A percentile compares a stretch with the other conserved stretches of the same genome.
Conservation (phyloP, 345 rosid species). For the Euphorbia peplus region DNA sequence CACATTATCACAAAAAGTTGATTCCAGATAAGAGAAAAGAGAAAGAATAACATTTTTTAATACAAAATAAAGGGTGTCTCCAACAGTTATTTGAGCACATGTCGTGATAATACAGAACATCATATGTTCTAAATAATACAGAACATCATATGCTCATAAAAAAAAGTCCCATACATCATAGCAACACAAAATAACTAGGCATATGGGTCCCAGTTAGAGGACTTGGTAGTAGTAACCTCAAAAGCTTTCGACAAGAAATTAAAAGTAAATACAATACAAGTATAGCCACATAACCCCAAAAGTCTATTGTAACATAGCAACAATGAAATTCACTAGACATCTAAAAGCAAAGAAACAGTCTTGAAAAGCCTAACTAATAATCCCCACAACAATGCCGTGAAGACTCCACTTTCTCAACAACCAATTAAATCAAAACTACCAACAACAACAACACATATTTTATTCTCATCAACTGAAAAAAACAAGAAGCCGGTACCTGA, state of each 20-base stretch:
- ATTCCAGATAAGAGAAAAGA: no score
- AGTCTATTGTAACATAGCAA: constrained; percentile 18
- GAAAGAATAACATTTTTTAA: no score
- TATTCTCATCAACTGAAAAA: not conserved
- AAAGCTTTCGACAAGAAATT: constrained; percentile 23
- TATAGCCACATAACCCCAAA: constrained; percentile 19
- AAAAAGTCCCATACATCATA: constrained; percentile 21
- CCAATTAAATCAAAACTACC: constrained; percentile 8
- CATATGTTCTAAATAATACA: constrained; percentile 20
- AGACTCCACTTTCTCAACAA: constrained; percentile 7
- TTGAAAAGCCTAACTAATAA: constrained; percentile 18
- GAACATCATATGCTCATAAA: constrained; percentile 15
- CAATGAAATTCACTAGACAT: constrained; percentile 17
- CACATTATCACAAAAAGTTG: no score
- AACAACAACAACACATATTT: not conserved
- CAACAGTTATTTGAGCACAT: not conserved
- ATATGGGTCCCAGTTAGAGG: constrained; percentile 34
- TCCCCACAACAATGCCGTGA: constrained; percentile 7
- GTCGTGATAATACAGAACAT: constrained; percentile 19
- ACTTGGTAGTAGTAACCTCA: constrained; percentile 18
- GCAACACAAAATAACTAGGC: constrained; percentile 13
- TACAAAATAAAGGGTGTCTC: not conserved
- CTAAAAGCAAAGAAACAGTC: constrained; percentile 25
- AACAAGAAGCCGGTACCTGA: constrained; percentile 55
- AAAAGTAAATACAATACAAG: constrained; percentile 13